Conservation (phyloP, 2,329 filamentous ascomycete genomes). For the Cadophora sp. region DNA sequence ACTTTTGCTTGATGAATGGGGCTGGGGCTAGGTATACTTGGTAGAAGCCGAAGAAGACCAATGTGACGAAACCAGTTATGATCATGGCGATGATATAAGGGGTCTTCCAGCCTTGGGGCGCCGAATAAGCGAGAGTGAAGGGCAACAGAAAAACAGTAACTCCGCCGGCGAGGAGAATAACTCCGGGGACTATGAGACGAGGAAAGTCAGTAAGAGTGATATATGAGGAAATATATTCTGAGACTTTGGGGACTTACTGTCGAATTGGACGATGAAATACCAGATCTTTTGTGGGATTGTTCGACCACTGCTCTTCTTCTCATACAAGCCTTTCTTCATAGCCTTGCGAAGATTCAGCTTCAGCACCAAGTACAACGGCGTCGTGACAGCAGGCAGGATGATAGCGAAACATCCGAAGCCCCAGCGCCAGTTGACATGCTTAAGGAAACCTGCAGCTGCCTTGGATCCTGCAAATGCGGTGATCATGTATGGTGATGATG, state of each 20-base stretch:
- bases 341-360: conserved; percentile 38
- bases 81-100: conserved; percentile 37
- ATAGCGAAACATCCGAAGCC: conserved; percentile 71
- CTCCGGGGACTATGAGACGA: conserved; percentile 47
- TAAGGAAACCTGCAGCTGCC: conserved; percentile 60
- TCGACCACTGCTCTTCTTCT: conserved; percentile 34
- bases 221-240: background rate
- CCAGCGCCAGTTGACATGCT: conserved; percentile 67
- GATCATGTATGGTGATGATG: conserved; percentile 68
- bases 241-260: conserved; percentile 42
- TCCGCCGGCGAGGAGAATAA: conserved; percentile 62
- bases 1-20: conserved; percentile 34
- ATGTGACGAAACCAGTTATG: conserved; percentile 30
- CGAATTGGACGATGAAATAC: conserved; percentile 47
- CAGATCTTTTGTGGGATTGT: conserved; percentile 33
- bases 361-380: conserved; percentile 63
- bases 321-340: conserved; percentile 28
- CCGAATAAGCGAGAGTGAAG: conserved; percentile 37
- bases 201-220: conserved; percentile 40
- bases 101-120: conserved; percentile 32
- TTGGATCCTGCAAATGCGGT: conserved; percentile 68
- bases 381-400: conserved; percentile 63
- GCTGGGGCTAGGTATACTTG: conserved; percentile 48
- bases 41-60: conserved; percentile 36
- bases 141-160: conserved; percentile 64